Conservation (phyloP, 495 filamentous ascomycete genomes). For the Cercophora scortea region DNA sequence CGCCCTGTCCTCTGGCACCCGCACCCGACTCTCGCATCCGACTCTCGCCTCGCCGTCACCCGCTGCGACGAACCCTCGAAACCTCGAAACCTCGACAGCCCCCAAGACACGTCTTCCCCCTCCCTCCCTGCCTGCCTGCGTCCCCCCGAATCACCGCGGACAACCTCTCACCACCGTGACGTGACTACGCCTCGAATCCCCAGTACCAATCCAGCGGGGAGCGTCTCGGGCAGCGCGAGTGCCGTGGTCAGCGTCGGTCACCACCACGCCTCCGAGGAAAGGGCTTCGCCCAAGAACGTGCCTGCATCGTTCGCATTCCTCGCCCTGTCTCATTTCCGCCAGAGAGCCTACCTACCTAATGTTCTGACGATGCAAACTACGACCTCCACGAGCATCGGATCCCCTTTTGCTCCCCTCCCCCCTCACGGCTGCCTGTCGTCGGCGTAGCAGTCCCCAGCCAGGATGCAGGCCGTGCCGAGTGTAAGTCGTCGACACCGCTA, state of each 20-base stretch:
- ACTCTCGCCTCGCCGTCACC: too few species aligned
- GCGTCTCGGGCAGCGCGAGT: not conserved
- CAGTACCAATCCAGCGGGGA: not conserved
- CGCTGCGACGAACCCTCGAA: too few species aligned
- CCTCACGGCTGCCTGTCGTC: conserved; percentile 29
- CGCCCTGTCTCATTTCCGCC: conserved; percentile 5
- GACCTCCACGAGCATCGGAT: conserved; percentile 25
- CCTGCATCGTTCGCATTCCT: conserved; percentile 22
- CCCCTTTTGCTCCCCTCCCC: conserved; percentile 25
- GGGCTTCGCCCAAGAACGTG: conserved; percentile 13
- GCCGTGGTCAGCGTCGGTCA: not conserved
- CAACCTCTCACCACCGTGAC: too few species aligned
- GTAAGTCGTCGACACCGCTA: conserved; percentile 37
- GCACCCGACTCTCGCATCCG: not conserved
- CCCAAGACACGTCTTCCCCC: not conserved
- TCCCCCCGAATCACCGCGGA: too few species aligned
- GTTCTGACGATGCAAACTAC: conserved; percentile 34
- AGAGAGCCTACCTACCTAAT: conserved; percentile 18
- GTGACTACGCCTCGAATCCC: not conserved
- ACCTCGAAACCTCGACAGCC: not conserved
- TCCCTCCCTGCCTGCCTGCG: too few species aligned
- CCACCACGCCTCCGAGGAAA: not conserved
- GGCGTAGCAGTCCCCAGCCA: conserved; percentile 32
- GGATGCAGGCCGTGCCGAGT: conserved; percentile 58
- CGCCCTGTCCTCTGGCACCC: not conserved